These are phyloP conservation scores for Heritiera fomes DNA, from an alignment of 345 rosid genomes.

Conservation along the genomic window DNA sequence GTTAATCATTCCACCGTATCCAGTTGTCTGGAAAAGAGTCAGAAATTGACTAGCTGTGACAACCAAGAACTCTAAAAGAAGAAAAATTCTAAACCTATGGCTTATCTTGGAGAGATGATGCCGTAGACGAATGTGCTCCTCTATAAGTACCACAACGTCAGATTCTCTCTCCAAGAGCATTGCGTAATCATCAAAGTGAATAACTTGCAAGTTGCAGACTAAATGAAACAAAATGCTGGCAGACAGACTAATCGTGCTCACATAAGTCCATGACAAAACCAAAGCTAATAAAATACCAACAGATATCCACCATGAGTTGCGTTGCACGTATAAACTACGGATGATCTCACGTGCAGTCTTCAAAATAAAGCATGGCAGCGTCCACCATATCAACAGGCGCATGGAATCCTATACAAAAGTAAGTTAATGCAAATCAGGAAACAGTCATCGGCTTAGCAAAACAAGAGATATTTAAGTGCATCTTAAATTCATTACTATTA, in stretches of 20 bases:
- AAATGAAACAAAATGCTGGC: constrained; percentile 82
- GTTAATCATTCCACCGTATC: constrained; percentile 62
- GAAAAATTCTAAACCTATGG: constrained; percentile 92
- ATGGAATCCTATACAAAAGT: constrained; percentile 53
- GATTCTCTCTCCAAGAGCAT: constrained; percentile 69
- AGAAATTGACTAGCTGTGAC: constrained; percentile 74
- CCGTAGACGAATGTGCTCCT: constrained; percentile 75
- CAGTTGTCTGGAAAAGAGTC: constrained; percentile 78
- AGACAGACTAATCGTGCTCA: constrained; percentile 64
- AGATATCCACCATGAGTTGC: constrained; percentile 71
- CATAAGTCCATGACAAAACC: constrained; percentile 73
- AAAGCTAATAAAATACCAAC: constrained; percentile 48
- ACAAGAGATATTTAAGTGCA: background rate
- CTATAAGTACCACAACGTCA: constrained; percentile 59
- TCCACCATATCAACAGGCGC: constrained; percentile 65
- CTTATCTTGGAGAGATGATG: constrained; percentile 88
- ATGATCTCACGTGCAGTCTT: constrained; percentile 66
- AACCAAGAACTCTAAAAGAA: constrained; percentile 67
- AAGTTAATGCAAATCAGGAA: constrained; percentile 22
- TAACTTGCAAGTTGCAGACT: constrained; percentile 90
- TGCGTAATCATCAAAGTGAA: constrained; percentile 78
- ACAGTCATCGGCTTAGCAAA: background rate
- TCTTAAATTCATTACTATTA: background rate
- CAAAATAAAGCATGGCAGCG: constrained; percentile 67
- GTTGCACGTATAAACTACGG: constrained; percentile 49